Evolutionary conservation across 805 yeast species (phyloP), one percentile per base, ranked within the genome.

Genomic region (Zygotorulaspora florentina): DNA sequence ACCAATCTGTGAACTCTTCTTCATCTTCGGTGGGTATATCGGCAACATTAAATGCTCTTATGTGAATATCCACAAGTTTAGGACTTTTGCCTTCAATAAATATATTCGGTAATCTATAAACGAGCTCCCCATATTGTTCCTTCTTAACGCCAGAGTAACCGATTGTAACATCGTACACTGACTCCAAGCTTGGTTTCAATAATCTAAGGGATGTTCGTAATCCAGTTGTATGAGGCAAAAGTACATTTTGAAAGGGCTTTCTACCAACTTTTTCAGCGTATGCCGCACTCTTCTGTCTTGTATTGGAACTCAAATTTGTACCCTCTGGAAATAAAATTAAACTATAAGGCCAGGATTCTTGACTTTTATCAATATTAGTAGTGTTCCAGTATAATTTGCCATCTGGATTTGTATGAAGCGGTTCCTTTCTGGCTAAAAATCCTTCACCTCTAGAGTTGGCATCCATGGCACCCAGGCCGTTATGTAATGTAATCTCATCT

Each of bases 321-420:
- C 99, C 99, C 65, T 93, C 99, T 1, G 99, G 99, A 67, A 85
- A 93, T 23, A 93, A 64, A 17, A 90, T 67, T 38, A 93, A 64
- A 73, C 84, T 80, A 51, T 83, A 81, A 3, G 85, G 83, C 78
- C 79, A 75, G 6, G 59, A 49, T 7, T 46, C 30, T 18, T 51
- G 36, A 23, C 35, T 13, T 17, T 36, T 43, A 28, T 33, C 40
- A 12, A 44, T 36, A 18, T 42, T 55, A 40, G 12, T 45, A n/a
- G 34, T 53, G 28, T 53, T 50, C 67, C 67, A 64, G 10, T 48
- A 39, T 12, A 43, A 46, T 18, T 51, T 43, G 1, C 68, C 55
- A 54, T 70, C 54, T 39, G 61, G 45, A 35, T 58, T 42, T 61
- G 68, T 42, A 3, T 31, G 40, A 9, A 45, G 26, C 4, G 66